A percentile compares a stretch with the other conserved stretches of the same genome.
These are phyloP conservation scores for Hypocreales sp. DNA, from an alignment of 2,329 filamentous ascomycete species.

Conservation along the genomic window DNA sequence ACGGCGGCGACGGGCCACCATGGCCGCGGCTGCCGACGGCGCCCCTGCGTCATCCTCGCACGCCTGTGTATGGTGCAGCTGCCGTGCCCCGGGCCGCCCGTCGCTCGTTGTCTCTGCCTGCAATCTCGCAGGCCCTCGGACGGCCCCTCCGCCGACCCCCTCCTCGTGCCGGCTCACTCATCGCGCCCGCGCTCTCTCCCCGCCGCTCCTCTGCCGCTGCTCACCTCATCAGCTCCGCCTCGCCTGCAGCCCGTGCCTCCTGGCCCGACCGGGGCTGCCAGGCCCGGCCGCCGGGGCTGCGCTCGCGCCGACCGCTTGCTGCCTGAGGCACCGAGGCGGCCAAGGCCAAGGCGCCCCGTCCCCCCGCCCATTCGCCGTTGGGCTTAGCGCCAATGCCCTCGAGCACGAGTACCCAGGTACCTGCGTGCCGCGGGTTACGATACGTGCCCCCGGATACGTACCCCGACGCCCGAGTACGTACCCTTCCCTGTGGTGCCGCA, in stretches of 20 bases:
- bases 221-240: conserved; percentile 2
- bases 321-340: conserved; percentile 6
- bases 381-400: conserved; percentile 16
- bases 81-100: background rate
- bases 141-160: background rate
- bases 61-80: background rate
- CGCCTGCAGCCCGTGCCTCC: too few relatives aligned
- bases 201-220: background rate
- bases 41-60: conserved; percentile 1
- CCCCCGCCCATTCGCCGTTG: conserved; percentile 18
- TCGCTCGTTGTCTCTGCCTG: conserved; percentile 1
- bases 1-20: background rate
- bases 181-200: background rate
- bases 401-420: too few relatives aligned
- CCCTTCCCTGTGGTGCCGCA: conserved; percentile 1
- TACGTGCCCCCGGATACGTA: background rate
- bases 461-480: background rate
- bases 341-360: conserved; percentile 17
- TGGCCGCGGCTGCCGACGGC: background rate
- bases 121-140: conserved; percentile 1
- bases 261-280: background rate
- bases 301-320: background rate
- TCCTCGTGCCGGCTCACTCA: background rate
- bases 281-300: background rate
- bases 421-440: too few relatives aligned